These are phyloP conservation scores for Elsinoe fawcettii DNA, from an alignment of 2,329 filamentous ascomycete species.

Conservation along the genomic window DNA sequence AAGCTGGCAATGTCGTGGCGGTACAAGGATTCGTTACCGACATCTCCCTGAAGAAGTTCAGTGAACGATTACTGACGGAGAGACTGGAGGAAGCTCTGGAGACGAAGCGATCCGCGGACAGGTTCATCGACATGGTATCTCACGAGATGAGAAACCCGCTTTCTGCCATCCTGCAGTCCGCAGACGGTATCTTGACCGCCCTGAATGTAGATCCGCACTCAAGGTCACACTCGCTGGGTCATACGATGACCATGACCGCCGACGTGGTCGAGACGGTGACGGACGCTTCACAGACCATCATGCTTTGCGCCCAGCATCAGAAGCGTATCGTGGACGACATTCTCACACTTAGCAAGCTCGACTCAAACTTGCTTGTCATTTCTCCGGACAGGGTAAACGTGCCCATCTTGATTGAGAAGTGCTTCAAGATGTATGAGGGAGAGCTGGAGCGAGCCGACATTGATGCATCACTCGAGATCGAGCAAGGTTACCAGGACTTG, in stretches of 20 bases:
- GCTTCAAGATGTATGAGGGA: constrained; percentile 33
- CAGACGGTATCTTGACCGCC: constrained; percentile 35
- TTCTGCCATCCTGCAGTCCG: constrained; percentile 38
- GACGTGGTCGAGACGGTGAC: constrained; percentile 14
- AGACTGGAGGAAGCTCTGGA: constrained; percentile 31
- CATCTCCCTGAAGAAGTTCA: constrained; percentile 29
- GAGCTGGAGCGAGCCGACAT: constrained; percentile 32
- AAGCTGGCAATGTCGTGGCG: constrained; percentile 24
- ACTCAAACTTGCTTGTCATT: constrained; percentile 31
- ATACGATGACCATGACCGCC: neutral
- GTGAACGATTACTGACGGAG: constrained; percentile 25
- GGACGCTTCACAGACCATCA: constrained; percentile 26
- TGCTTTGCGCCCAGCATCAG: constrained; percentile 27
- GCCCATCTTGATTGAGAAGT: constrained; percentile 30
- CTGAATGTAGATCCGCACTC: constrained; percentile 20
- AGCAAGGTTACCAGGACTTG: constrained; percentile 31
- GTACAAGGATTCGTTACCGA: constrained; percentile 31
- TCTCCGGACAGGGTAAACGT: constrained; percentile 35
- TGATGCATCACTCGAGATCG: constrained; percentile 27
- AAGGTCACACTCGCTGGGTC: constrained; percentile 1
- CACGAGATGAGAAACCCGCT: constrained; percentile 41
- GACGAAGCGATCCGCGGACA: constrained; percentile 30
- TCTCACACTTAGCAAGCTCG: constrained; percentile 36
- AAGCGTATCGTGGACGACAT: constrained; percentile 42
- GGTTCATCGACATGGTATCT: constrained; percentile 33